phyloP scores from a whole-genome alignment of 2,329 filamentous ascomycete species.

The Aspergillus chevalieri region DNA sequence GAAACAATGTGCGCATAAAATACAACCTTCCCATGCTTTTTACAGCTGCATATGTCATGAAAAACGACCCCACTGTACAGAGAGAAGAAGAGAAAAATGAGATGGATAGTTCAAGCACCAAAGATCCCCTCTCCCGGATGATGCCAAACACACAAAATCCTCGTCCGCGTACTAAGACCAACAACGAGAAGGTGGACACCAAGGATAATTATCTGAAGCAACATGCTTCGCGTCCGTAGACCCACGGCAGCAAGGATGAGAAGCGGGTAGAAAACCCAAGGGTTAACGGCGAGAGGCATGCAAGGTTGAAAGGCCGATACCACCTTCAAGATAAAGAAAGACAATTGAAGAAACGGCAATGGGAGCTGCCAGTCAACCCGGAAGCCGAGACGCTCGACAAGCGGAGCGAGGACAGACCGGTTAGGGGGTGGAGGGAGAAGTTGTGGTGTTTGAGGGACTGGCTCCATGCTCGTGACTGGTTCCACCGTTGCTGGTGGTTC shows the following conservation, averaged over 20 bases:
- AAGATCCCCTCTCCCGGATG: not conserved
- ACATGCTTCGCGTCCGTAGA: constrained; percentile 33
- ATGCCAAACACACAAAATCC: constrained; percentile 27
- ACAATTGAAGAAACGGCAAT: constrained; percentile 47
- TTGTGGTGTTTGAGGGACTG: constrained; percentile 18
- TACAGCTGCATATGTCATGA: no score
- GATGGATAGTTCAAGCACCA: not conserved
- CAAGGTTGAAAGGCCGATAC: constrained; percentile 61
- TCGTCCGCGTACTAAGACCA: constrained; percentile 32
- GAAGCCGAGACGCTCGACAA: constrained; percentile 15
- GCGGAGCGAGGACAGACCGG: constrained; percentile 17
- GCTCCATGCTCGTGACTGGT: not conserved
- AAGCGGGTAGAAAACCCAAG: constrained; percentile 61
- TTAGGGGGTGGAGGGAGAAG: constrained; percentile 39
- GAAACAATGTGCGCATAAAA: no score
- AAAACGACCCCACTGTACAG: no score
- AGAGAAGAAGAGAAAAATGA: not conserved
- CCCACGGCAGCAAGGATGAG: constrained; percentile 65
- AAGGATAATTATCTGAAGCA: constrained; percentile 38
- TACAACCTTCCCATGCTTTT: no score
- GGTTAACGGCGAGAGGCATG: constrained; percentile 62
- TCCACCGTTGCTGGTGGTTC: constrained; percentile 3
- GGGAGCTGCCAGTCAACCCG: constrained; percentile 25
- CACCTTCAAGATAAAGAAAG: constrained; percentile 64
- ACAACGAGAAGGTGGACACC: constrained; percentile 45